Evolutionary conservation across 2,329 filamentous ascomycete species (phyloP), one percentile per base, ranked within the genome.

Genomic region (Emergomyces orientalis): DNA sequence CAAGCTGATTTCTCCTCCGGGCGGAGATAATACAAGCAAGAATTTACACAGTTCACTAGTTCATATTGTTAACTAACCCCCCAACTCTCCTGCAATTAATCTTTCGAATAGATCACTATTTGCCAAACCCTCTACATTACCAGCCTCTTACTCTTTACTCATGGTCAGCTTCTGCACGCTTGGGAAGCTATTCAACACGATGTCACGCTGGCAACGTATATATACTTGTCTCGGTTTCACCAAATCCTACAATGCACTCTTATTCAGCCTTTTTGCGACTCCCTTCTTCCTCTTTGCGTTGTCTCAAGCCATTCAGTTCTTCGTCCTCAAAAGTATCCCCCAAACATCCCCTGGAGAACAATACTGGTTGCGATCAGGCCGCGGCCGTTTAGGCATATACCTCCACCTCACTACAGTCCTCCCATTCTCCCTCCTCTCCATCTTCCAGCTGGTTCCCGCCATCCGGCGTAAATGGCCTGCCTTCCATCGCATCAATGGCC

Each of bases 401-500:
- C 67, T 81, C 17, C 80, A 81, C 63, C 73, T 81, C 5, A 69
- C 63, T 34, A 66, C 69, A 54, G 69, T 78, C 7, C 66, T 80
- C 1, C 75, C 77, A 0, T 74, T 74, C 1, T 66, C 69, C 7
- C 56, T 80, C 1, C 72, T 80, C 5, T 74, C 72, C 0, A 64
- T 74, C 0, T 67, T 72, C 6, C 78, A 80, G 63, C 79, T 79
- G 68, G 69, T 74, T 0, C 78, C 77, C 0, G 67, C 71, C 34
- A 73, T 79, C 57, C 72, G 78, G 0, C 77, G 82, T 66, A 81
- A 77, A 65, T 67, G 73, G 60, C 72, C 84, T 0, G 63, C 82
- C 1, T 70, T 86, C 22, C 86, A 88, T 68, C 81, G 85, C 0
- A 77, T 88, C 62, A 84, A 81, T 60, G 86, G 86, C 1, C 86